phyloP scores from a whole-genome alignment of 1,284 basidiomycete species.

The Apiotrichum porosum region DNA sequence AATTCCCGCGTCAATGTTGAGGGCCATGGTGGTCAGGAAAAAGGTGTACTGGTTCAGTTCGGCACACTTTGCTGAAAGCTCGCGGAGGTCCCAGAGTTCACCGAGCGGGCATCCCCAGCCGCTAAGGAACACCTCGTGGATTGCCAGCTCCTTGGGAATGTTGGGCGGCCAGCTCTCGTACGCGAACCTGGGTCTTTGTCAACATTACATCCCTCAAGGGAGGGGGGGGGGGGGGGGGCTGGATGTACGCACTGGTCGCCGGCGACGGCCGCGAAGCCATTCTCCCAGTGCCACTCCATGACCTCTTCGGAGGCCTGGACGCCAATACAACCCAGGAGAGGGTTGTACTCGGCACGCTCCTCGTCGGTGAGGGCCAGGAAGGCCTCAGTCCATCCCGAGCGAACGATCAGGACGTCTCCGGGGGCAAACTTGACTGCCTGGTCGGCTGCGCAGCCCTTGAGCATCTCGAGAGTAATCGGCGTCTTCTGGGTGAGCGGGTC shows the following conservation, averaged over 20 bases:
- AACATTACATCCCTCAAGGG: background rate
- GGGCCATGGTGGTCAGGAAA: conserved; percentile 46
- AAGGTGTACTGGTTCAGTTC: conserved; percentile 45
- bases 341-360: conserved; percentile 14
- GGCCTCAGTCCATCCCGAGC: conserved; percentile 46
- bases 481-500: conserved; percentile 33
- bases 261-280: conserved; percentile 50
- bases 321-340: conserved; percentile 17
- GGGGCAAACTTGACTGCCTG: conserved; percentile 33
- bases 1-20: conserved; percentile 49
- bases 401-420: conserved; percentile 45
- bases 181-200: conserved; percentile 21
- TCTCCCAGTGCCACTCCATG: conserved; percentile 49
- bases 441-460: conserved; percentile 23
- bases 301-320: conserved; percentile 36
- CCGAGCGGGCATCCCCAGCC: conserved; percentile 47
- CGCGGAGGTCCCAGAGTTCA: conserved; percentile 50
- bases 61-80: conserved; percentile 40
- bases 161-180: conserved; percentile 30
- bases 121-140: conserved; percentile 36
- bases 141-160: background rate
- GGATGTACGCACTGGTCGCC: conserved; percentile 46
- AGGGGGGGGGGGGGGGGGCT: too few species aligned
- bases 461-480: conserved; percentile 28
- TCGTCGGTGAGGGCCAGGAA: conserved; percentile 30